Evolutionary conservation across 2,329 filamentous ascomycete genomes (phyloP).

Genomic region (Ophiocordyceps australis): DNA sequence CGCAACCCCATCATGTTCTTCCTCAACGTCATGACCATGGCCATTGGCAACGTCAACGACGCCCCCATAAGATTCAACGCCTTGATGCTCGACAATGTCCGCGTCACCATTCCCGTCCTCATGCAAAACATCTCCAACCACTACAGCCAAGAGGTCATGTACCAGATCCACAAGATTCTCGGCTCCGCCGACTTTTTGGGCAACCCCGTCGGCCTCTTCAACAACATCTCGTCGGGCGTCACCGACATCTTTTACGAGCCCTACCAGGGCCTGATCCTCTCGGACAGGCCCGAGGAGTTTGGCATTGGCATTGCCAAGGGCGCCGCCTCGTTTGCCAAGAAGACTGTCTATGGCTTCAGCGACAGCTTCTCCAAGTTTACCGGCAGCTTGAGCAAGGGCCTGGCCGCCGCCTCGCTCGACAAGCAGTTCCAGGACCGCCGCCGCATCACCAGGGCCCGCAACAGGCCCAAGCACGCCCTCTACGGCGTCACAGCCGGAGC

Average conservation of each 20-base stretch:
- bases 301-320: slow-evolving; percentile 92
- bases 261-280: slow-evolving; percentile 93
- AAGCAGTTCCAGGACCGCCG: slow-evolving; percentile 97
- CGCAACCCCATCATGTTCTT: slow-evolving; percentile 97
- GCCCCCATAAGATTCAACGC: slow-evolving; percentile 88
- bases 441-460: slow-evolving; percentile 81
- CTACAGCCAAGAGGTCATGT: slow-evolving; percentile 90
- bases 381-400: slow-evolving; percentile 88
- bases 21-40: slow-evolving; percentile 97
- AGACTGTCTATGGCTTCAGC: slow-evolving; percentile 91
- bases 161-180: slow-evolving; percentile 93
- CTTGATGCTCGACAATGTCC: slow-evolving; percentile 84
- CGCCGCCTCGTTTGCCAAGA: slow-evolving; percentile 93
- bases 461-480: slow-evolving; percentile 89
- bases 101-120: slow-evolving; percentile 71
- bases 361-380: slow-evolving; percentile 98
- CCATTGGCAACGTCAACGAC: slow-evolving; percentile 96
- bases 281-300: slow-evolving; percentile 85
- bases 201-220: slow-evolving; percentile 94
- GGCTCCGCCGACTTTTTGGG: slow-evolving; percentile 95
- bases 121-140: slow-evolving; percentile 79
- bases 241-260: slow-evolving; percentile 99
- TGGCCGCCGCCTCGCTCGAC: slow-evolving; percentile 87
- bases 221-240: slow-evolving; percentile 92
- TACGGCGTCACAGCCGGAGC: slow-evolving; percentile 93